Percentiles rank a stretch among this genome's conserved stretches.
Conservation (phyloP, 345 rosid species). For the Noccaea bulbosa region DNA sequence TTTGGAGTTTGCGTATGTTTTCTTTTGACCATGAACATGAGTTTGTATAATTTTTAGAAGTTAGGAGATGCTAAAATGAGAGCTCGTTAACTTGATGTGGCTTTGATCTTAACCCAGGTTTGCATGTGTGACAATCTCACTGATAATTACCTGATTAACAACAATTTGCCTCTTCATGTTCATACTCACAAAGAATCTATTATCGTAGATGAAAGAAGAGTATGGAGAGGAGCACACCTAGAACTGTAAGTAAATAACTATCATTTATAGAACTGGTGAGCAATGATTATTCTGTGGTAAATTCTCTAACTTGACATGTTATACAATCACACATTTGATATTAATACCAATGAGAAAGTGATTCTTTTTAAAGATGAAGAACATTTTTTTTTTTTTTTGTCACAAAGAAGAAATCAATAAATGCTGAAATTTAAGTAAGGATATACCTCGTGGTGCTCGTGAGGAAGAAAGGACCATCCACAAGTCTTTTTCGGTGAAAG, state of each 20-base stretch:
- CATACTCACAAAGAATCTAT: not conserved
- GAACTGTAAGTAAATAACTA: not conserved
- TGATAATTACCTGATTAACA: not conserved
- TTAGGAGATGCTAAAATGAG: not conserved
- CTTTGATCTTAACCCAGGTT: not conserved
- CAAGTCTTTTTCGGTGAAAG: not conserved
- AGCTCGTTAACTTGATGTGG: not conserved
- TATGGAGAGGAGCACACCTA: not conserved
- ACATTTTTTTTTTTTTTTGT: conserved; percentile 1
- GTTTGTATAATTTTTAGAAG: not conserved
- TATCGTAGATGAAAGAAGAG: not conserved
- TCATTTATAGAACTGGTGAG: not conserved
- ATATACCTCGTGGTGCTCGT: conserved; percentile 24
- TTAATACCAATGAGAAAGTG: not conserved
- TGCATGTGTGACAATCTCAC: not conserved
- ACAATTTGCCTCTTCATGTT: not conserved
- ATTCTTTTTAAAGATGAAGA: conserved; percentile 12
- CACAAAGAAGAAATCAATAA: conserved; percentile 2
- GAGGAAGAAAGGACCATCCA: conserved; percentile 6
- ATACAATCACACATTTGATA: not conserved
- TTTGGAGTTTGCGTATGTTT: not conserved
- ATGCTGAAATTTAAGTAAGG: conserved; percentile 3
- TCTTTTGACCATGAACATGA: not conserved
- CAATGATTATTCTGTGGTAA: not conserved
- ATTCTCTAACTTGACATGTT: not conserved